Conservation (phyloP, 2,329 filamentous ascomycete genomes). For the Ophiostoma pallidulum region DNA sequence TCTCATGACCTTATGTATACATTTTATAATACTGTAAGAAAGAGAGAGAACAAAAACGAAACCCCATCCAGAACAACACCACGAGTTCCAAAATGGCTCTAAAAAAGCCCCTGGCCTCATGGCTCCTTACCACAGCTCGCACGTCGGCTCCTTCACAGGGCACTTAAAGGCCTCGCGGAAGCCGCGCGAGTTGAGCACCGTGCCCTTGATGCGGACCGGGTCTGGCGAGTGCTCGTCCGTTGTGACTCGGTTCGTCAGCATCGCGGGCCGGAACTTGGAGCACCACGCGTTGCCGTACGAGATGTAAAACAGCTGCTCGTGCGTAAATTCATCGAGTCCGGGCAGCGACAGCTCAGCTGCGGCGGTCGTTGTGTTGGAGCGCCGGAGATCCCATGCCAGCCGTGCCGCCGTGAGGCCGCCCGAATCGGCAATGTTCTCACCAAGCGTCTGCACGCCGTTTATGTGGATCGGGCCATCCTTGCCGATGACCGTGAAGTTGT, state of each 20-base stretch:
- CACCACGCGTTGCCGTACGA: slow-evolving; percentile 59
- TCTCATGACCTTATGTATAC: background rate
- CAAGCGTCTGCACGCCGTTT: slow-evolving; percentile 53
- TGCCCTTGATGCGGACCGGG: slow-evolving; percentile 51
- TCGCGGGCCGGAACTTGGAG: slow-evolving; percentile 50
- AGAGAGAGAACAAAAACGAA: background rate
- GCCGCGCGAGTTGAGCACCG: slow-evolving; percentile 56
- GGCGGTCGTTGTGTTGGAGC: slow-evolving; percentile 21
- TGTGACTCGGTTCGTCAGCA: slow-evolving; percentile 47
- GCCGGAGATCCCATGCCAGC: slow-evolving; percentile 54
- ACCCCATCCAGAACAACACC: background rate
- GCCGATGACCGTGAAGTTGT: slow-evolving; percentile 47
- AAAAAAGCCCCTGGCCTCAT: too few relatives aligned
- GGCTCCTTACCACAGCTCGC: slow-evolving; percentile 55
- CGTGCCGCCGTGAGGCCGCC: slow-evolving; percentile 56
- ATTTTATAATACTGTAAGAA: background rate
- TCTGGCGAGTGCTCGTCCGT: slow-evolving; percentile 58
- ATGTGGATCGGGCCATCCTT: slow-evolving; percentile 50
- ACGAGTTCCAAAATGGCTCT: too few relatives aligned
- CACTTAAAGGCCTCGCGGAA: slow-evolving; percentile 62
- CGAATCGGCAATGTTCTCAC: slow-evolving; percentile 64
- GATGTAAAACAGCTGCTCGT: slow-evolving; percentile 62
- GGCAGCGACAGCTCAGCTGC: slow-evolving; percentile 34
- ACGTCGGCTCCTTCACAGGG: slow-evolving; percentile 53
- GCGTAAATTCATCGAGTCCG: slow-evolving; percentile 50